Conservation (phyloP, 2,329 filamentous ascomycete genomes). For the Ceratocystis alfenasii region DNA sequence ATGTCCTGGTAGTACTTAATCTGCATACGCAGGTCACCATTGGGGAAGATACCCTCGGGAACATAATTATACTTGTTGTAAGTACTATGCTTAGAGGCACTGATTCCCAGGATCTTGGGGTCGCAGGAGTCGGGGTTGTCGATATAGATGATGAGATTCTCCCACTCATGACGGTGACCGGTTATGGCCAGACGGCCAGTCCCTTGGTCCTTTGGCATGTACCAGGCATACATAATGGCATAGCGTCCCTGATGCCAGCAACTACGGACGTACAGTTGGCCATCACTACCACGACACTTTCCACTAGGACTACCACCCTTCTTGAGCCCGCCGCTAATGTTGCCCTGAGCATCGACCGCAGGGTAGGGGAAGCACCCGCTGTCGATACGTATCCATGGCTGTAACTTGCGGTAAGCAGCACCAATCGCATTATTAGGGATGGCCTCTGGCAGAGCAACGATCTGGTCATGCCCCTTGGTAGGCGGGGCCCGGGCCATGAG, state of each 20-base stretch:
- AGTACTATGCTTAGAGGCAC: conserved; percentile 31
- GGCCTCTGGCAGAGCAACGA: conserved; percentile 29
- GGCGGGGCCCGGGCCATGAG: conserved; percentile 24
- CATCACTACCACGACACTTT: conserved; percentile 29
- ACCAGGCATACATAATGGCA: conserved; percentile 36
- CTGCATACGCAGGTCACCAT: conserved; percentile 24
- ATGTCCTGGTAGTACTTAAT: conserved; percentile 29
- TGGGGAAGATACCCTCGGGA: conserved; percentile 12
- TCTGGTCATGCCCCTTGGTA: conserved; percentile 28
- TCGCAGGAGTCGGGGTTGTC: conserved; percentile 26
- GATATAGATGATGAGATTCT: conserved; percentile 30
- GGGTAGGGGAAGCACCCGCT: conserved; percentile 52
- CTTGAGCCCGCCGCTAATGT: conserved; percentile 36
- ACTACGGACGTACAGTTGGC: conserved; percentile 32
- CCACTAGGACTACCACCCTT: conserved; percentile 27
- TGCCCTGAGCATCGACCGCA: conserved; percentile 44
- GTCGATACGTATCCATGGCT: conserved; percentile 32
- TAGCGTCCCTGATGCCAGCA: conserved; percentile 27
- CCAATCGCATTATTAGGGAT: conserved; percentile 28
- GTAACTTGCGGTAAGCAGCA: conserved; percentile 29
- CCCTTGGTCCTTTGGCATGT: conserved; percentile 37
- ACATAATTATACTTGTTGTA: conserved; percentile 26
- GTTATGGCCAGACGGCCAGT: conserved; percentile 24
- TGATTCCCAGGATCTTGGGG: conserved; percentile 30
- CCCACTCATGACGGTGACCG: conserved; percentile 34